Evolutionary conservation across 305 asterid species (phyloP), one percentile per base, ranked within the genome.

Genomic region (Fraxinus nigra): DNA sequence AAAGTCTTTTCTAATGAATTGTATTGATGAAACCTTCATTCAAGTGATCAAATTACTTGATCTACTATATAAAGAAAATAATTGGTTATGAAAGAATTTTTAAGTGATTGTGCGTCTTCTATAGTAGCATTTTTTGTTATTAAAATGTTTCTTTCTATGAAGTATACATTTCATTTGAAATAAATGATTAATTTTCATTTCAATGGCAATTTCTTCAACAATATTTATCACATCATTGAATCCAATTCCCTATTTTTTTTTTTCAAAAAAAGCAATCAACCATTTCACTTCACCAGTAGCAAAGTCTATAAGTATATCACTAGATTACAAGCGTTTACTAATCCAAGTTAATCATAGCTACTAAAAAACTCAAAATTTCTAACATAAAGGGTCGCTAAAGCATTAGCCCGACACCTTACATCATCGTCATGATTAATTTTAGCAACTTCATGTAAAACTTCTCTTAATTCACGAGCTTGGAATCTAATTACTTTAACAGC

Each of bases 401-500:
- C 48, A 24, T 65, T 38, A 26, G 73, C 83, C 32, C 69, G 74
- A 83, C 77, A 74, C 30, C 38, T 40, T 5, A 46, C 67, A 75
- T 37, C 40, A 37, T 37, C 2, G 0, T 37, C 40, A 37, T 37
- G 7, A 7, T 59, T 13, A 0, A 40, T 40, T 40, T 16, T 3
- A 30, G 59, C 2, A 7, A 22, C 10, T 59, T 78, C 26, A 54
- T 74, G 33, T 59, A 83, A 83, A 35, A 59, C 80, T 24, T 83
- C 77, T 79, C 80, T 26, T 20, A 61, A 14, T 13, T 73, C 4
- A 8, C 0, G 35, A 24, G 54, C 24, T 83, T 83, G 86, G 38
- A 83, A 35, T 73, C 54, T 32, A n/a, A 78, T 79, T 78, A 70
- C 28, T 20, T 37, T 37, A 37, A 56, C 67, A 83, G 77, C 40